Conservation (phyloP, 768 basidiomycete species). For the Hygrocybe coccinea region DNA sequence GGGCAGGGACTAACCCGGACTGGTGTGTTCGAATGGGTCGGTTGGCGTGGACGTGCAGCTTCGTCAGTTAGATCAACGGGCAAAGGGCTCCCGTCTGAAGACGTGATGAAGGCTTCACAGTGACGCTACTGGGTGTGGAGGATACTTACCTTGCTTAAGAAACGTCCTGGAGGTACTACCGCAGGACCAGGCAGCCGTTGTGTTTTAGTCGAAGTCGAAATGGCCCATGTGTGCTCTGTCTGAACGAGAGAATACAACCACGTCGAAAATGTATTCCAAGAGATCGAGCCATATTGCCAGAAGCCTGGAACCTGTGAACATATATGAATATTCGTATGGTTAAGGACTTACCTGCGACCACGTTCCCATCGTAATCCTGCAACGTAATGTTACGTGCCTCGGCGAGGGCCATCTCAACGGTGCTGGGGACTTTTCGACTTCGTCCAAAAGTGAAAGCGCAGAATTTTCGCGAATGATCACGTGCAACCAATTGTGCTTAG, state of each 20-base stretch:
- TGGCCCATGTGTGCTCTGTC: slow-evolving; percentile 3
- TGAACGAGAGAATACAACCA: slow-evolving; percentile 1
- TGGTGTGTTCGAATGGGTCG: no score
- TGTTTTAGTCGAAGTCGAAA: slow-evolving; percentile 10
- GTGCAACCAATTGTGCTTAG: no score
- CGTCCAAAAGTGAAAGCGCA: no score
- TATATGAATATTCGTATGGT: not conserved
- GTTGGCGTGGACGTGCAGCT: no score
- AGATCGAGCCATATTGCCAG: slow-evolving; percentile 13
- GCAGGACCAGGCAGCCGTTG: slow-evolving; percentile 2
- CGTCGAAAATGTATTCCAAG: slow-evolving; percentile 9
- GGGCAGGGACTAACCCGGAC: slow-evolving; percentile 10
- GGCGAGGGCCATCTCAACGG: not conserved
- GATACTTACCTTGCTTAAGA: slow-evolving; percentile 10
- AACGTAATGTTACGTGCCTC: slow-evolving; percentile 1
- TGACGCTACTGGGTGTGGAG: not conserved
- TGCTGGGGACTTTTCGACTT: no score
- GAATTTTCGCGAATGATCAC: no score
- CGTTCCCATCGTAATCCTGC: not conserved
- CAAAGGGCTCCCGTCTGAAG: slow-evolving; percentile 8
- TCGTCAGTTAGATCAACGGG: no score
- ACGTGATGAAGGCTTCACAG: slow-evolving; percentile 1
- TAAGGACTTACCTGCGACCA: slow-evolving; percentile 1
- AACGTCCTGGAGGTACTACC: slow-evolving; percentile 11
- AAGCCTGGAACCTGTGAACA: slow-evolving; percentile 4